phyloP scores from a whole-genome alignment of 495 filamentous ascomycete species.

The Penicillium angulare region DNA sequence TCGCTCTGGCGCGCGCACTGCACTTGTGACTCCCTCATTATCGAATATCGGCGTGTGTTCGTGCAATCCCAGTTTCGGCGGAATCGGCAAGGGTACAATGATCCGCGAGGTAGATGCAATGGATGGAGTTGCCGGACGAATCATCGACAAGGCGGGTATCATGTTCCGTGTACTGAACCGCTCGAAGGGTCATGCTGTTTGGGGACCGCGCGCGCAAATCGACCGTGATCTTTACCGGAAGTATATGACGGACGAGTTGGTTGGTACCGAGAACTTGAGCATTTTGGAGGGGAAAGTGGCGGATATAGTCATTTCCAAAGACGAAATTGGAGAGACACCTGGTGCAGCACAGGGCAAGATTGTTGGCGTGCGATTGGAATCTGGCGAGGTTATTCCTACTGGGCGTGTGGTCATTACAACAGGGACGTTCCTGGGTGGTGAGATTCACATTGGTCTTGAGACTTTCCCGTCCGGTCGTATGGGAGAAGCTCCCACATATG shows the following conservation, averaged over 20 bases:
- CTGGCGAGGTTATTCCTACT: conserved; percentile 79
- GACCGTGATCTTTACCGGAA: conserved; percentile 87
- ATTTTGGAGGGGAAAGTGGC: conserved; percentile 86
- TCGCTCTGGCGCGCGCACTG: conserved; percentile 83
- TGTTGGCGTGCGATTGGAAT: conserved; percentile 82
- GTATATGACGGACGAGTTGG: conserved; percentile 87
- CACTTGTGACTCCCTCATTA: conserved; percentile 80
- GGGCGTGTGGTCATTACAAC: conserved; percentile 90
- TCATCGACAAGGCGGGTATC: conserved; percentile 90
- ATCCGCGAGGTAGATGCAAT: conserved; percentile 93
- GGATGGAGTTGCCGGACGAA: conserved; percentile 84
- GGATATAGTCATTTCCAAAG: conserved; percentile 73
- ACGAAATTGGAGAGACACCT: conserved; percentile 40
- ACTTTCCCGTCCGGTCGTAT: conserved; percentile 84
- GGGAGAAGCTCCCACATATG: conserved; percentile 91
- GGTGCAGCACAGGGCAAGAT: conserved; percentile 71
- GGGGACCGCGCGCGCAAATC: conserved; percentile 96
- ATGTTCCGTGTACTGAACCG: conserved; percentile 88
- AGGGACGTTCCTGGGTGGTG: conserved; percentile 91
- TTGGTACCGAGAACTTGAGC: conserved; percentile 68
- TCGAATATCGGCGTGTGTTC: conserved; percentile 90
- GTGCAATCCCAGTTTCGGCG: conserved; percentile 96
- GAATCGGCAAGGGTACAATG: conserved; percentile 98
- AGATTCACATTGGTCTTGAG: conserved; percentile 93
- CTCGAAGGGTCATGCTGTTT: conserved; percentile 91